phyloP scores from a whole-genome alignment of 2,329 filamentous ascomycete species.

The Domatiomyces globalis region DNA sequence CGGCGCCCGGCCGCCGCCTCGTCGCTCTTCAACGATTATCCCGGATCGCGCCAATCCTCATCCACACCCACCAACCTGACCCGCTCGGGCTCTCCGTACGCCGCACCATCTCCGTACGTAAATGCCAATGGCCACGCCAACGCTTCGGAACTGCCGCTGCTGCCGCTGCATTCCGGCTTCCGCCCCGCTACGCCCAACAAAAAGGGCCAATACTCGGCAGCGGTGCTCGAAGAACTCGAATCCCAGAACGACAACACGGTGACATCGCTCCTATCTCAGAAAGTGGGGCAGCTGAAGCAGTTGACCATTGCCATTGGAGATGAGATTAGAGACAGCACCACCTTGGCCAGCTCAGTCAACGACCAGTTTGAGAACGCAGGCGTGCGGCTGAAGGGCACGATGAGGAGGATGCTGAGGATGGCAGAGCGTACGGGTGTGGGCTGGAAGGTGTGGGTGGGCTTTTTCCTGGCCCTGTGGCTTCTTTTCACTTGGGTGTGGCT shows the following conservation, averaged over 20 bases:
- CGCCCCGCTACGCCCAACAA: constrained; percentile 13
- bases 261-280: constrained; percentile 15
- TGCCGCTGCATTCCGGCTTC: constrained; percentile 4
- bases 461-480: constrained; percentile 69
- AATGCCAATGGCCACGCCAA: constrained; percentile 7
- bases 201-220: constrained; percentile 82
- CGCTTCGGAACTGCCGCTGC: constrained; percentile 1
- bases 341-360: constrained; percentile 89
- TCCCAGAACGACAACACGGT: constrained; percentile 84
- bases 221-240: constrained; percentile 83
- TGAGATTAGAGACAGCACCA: constrained; percentile 81
- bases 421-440: constrained; percentile 87
- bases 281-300: constrained; percentile 32
- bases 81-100: constrained; percentile 4
- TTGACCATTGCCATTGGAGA: constrained; percentile 88
- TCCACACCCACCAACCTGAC: constrained; percentile 13
- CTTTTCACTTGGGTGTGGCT: constrained; percentile 91
- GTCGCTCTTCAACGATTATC: constrained; percentile 49
- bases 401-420: constrained; percentile 96
- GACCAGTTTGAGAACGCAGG: constrained; percentile 80
- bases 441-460: constrained; percentile 86
- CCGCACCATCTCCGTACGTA: constrained; percentile 4
- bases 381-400: constrained; percentile 69
- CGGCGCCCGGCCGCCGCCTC: constrained; percentile 48
- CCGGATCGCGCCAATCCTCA: constrained; percentile 15